These are phyloP conservation scores for Nepenthes gracilis DNA, from an alignment of 148 eudicot genomes.

Conservation along the genomic window DNA sequence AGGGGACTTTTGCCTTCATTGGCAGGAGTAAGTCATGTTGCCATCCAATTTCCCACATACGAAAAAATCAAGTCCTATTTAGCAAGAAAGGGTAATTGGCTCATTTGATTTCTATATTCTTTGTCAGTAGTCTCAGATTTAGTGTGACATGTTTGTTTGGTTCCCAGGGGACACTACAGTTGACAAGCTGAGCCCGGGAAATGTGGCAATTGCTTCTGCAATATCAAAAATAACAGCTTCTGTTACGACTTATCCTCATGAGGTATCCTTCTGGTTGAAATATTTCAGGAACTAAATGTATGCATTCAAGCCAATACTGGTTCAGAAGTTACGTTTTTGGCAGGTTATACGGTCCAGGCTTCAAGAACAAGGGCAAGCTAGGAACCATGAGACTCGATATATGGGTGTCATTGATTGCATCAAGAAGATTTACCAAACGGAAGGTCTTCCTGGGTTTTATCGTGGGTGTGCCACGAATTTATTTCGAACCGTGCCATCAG, in stretches of 20 bases:
- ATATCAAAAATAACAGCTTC: constrained; percentile 71
- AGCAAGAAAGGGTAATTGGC: constrained; percentile 50
- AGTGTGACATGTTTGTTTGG: constrained; percentile 3
- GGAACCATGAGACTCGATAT: constrained; percentile 38
- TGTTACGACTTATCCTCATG: constrained; percentile 78
- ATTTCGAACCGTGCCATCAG: constrained; percentile 75
- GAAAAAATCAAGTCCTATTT: constrained; percentile 73
- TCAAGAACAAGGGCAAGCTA: constrained; percentile 83
- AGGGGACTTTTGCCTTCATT: constrained; percentile 95
- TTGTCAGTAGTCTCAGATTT: background rate
- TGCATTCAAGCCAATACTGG: too few species aligned
- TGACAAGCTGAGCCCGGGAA: constrained; percentile 46
- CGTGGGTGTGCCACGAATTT: constrained; percentile 94
- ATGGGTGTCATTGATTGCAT: constrained; percentile 69
- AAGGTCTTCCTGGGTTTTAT: constrained; percentile 74
- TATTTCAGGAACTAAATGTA: too few species aligned
- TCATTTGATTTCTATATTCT: background rate
- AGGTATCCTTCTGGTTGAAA: constrained; percentile 24
- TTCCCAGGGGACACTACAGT: constrained; percentile 51
- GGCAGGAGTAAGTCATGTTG: constrained; percentile 84
- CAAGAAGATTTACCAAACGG: constrained; percentile 30
- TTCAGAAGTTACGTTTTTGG: background rate
- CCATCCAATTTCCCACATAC: constrained; percentile 89
- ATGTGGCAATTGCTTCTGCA: constrained; percentile 72
- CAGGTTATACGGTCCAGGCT: constrained; percentile 89